Evolutionary conservation across 768 basidiomycete genomes (phyloP).

Genomic region (Amyloporia xantha): DNA sequence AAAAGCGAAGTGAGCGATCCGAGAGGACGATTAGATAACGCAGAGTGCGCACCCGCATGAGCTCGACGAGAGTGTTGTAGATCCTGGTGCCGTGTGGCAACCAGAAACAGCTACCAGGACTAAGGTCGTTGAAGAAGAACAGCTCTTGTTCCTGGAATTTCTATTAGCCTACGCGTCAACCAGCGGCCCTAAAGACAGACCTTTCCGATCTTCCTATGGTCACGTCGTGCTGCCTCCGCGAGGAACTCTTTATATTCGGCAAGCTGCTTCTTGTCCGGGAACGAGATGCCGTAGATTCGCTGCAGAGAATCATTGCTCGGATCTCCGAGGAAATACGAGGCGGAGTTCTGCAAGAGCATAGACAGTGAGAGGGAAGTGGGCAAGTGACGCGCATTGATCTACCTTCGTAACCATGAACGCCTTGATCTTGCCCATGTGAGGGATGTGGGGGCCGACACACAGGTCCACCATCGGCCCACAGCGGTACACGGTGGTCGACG

Average conservation of each 20-base stretch:
- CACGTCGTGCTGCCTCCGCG: slow-evolving; percentile 95
- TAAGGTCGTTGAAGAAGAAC: slow-evolving; percentile 97
- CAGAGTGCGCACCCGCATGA: slow-evolving; percentile 67
- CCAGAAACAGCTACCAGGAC: slow-evolving; percentile 95
- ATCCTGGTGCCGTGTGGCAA: slow-evolving; percentile 94
- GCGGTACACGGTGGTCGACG: too few species aligned
- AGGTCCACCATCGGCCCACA: too few species aligned
- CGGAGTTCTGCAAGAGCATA: slow-evolving; percentile 80
- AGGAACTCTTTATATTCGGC: slow-evolving; percentile 93
- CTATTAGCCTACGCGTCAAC: too few species aligned
- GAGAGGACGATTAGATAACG: not conserved
- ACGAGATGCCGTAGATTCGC: slow-evolving; percentile 96
- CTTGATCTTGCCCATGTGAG: slow-evolving; percentile 97
- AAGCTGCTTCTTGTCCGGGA: slow-evolving; percentile 95
- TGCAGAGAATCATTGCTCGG: slow-evolving; percentile 90
- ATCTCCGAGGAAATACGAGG: slow-evolving; percentile 97
- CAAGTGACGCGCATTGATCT: slow-evolving; percentile 1
- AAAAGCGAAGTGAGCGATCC: not conserved
- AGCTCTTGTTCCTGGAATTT: slow-evolving; percentile 84
- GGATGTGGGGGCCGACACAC: too few species aligned
- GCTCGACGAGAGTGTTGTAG: slow-evolving; percentile 87
- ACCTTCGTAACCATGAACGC: slow-evolving; percentile 96
- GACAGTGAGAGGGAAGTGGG: not conserved
- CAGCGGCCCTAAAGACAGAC: slow-evolving; percentile 34
- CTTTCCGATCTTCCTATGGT: slow-evolving; percentile 94